These are phyloP conservation scores for Ustilago shanxiensis DNA, from an alignment of 1,284 basidiomycete species.

Conservation along the genomic window DNA sequence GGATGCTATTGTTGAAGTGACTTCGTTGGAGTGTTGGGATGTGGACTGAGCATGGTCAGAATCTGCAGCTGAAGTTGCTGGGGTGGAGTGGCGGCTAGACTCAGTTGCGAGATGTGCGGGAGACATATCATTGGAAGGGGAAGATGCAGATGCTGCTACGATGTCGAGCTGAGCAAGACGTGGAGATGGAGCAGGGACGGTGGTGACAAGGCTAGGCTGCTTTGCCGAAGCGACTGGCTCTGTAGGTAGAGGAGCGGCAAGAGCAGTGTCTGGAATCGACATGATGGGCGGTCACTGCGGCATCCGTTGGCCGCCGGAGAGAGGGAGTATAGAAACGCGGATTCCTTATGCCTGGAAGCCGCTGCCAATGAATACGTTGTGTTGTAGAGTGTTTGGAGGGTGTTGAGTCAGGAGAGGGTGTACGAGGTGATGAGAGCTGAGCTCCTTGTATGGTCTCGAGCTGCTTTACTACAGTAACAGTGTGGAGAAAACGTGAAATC, in stretches of 20 bases:
- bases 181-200: slow-evolving; percentile 7
- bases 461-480: neutral
- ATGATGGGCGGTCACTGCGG: slow-evolving; percentile 12
- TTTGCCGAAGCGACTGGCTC: slow-evolving; percentile 1
- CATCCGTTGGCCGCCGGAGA: neutral
- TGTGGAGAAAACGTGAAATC: neutral
- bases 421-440: neutral
- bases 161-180: slow-evolving; percentile 23
- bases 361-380: neutral
- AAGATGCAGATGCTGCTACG: slow-evolving; percentile 25
- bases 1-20: neutral
- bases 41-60: slow-evolving; percentile 33
- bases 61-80: slow-evolving; percentile 45
- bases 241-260: slow-evolving; percentile 4
- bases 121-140: slow-evolving; percentile 35
- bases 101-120: slow-evolving; percentile 31
- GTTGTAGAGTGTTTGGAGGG: neutral
- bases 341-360: neutral
- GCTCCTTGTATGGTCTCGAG: neutral
- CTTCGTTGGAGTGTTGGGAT: slow-evolving; percentile 4
- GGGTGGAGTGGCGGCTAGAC: slow-evolving; percentile 49
- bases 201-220: neutral
- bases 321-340: neutral
- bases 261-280: slow-evolving; percentile 19
- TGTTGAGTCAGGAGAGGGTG: neutral